Evolutionary conservation across 306 rosid genomes (phyloP).

Genomic region (Urtica urens): DNA sequence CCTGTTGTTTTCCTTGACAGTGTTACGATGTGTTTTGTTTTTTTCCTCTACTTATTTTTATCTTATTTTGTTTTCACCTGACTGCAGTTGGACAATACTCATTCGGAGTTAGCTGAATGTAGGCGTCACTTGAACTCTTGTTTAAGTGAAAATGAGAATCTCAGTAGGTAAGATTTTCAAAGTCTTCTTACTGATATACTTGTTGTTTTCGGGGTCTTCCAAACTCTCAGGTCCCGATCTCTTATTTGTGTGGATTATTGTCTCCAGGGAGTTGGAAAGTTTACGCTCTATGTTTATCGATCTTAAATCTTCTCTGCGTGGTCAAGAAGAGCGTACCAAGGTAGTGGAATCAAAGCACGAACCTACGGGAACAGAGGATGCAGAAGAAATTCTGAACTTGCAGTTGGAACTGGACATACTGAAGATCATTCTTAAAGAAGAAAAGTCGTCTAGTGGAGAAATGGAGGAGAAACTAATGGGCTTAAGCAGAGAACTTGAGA

Average conservation of each 20-base stretch:
- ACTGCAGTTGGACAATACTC: conserved; percentile 49
- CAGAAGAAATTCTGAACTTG: conserved; percentile 65
- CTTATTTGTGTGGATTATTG: conserved; percentile 11
- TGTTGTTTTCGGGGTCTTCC: too few relatives aligned
- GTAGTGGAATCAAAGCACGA: conserved; percentile 23
- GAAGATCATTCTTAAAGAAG: conserved; percentile 77
- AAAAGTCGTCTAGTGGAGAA: conserved; percentile 34
- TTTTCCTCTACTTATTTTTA: conserved; percentile 10
- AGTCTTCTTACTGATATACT: neutral
- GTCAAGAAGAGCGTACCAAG: conserved; percentile 20
- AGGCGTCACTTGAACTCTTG: conserved; percentile 59
- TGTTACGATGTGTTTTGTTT: neutral
- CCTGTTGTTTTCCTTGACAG: neutral
- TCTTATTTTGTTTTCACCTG: conserved; percentile 19
- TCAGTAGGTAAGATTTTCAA: conserved; percentile 39
- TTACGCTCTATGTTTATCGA: conserved; percentile 27
- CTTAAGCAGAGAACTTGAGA: conserved; percentile 44
- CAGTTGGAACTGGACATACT: conserved; percentile 66
- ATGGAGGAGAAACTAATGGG: conserved; percentile 41
- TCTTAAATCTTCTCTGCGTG: conserved; percentile 18
- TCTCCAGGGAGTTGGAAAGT: conserved; percentile 64
- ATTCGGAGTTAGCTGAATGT: conserved; percentile 56
- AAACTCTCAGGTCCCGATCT: conserved; percentile 5
- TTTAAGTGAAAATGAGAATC: conserved; percentile 78
- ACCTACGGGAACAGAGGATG: conserved; percentile 26